phyloP scores from a whole-genome alignment of 192 early-diverging fungal species.

The Gigaspora rosea region DNA sequence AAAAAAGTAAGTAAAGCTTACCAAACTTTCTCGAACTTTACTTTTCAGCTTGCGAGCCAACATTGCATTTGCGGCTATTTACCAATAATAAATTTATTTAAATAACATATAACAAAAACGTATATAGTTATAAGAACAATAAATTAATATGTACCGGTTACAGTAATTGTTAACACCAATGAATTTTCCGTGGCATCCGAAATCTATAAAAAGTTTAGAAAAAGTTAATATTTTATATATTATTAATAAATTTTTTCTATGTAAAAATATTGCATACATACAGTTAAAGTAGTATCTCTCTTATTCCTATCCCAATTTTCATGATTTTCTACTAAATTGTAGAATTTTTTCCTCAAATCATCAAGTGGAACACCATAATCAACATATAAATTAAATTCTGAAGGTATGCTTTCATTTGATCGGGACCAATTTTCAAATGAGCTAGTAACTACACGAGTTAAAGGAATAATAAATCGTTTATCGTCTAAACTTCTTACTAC shows the following conservation, averaged over 20 bases:
- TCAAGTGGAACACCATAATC: constrained; percentile 29
- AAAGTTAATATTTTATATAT: too few relatives aligned
- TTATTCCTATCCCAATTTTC: constrained; percentile 27
- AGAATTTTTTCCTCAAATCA: constrained; percentile 18
- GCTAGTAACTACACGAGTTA: constrained; percentile 26
- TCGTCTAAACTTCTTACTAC: constrained; percentile 43
- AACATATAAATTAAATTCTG: constrained; percentile 15
- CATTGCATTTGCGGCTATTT: neutral
- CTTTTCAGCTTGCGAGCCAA: neutral
- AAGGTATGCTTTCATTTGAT: neutral
- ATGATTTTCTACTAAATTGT: neutral
- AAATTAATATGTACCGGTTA: neutral
- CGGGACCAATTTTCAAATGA: constrained; percentile 23
- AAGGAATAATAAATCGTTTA: constrained; percentile 40
- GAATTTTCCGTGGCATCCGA: neutral
- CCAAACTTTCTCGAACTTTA: constrained; percentile 23
- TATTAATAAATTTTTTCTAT: neutral
- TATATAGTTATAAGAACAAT: neutral
- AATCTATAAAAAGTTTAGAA: neutral
- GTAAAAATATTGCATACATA: neutral
- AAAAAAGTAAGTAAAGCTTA: neutral
- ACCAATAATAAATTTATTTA: too few relatives aligned
- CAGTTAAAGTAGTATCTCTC: neutral
- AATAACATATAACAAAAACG: neutral
- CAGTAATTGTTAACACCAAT: neutral